phyloP scores from a whole-genome alignment of 2,329 filamentous ascomycete genomes.

The Beauveria bassiana region DNA sequence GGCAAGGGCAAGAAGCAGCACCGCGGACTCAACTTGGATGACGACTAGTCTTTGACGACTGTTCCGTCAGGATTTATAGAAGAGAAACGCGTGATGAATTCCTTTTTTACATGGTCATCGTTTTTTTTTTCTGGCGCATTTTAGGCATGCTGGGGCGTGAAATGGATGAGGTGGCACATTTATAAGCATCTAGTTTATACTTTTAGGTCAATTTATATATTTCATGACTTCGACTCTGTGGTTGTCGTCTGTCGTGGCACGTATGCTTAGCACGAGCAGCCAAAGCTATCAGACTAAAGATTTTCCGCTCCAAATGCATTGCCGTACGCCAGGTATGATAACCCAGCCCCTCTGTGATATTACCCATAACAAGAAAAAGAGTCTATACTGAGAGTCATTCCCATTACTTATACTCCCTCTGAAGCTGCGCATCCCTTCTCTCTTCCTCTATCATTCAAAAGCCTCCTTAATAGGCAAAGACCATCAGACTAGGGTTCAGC shows the following conservation, averaged over 20 bases:
- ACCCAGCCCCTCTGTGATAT: neutral
- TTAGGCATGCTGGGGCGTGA: neutral
- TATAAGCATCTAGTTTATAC: neutral
- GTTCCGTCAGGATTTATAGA: neutral
- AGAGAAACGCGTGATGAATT: neutral
- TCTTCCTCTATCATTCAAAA: neutral
- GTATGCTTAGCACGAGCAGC: neutral
- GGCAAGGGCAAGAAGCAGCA: constrained; percentile 43
- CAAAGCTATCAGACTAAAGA: neutral
- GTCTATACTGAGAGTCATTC: neutral
- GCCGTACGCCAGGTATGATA: neutral
- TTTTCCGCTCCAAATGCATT: neutral
- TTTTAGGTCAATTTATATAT: neutral
- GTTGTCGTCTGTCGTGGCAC: neutral
- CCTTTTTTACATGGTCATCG: neutral
- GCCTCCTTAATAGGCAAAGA: constrained; percentile 10
- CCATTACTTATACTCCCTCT: neutral
- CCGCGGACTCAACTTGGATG: constrained; percentile 13
- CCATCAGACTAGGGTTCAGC: constrained; percentile 55
- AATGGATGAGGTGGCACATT: neutral
- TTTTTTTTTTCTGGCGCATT: neutral
- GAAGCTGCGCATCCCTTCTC: too few species aligned
- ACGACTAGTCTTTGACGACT: constrained; percentile 6
- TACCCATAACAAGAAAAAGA: neutral
- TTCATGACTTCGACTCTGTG: neutral